These are phyloP conservation scores for Saussurea involucrata DNA, from an alignment of 129 eudicot genomes.

Conservation along the genomic window DNA sequence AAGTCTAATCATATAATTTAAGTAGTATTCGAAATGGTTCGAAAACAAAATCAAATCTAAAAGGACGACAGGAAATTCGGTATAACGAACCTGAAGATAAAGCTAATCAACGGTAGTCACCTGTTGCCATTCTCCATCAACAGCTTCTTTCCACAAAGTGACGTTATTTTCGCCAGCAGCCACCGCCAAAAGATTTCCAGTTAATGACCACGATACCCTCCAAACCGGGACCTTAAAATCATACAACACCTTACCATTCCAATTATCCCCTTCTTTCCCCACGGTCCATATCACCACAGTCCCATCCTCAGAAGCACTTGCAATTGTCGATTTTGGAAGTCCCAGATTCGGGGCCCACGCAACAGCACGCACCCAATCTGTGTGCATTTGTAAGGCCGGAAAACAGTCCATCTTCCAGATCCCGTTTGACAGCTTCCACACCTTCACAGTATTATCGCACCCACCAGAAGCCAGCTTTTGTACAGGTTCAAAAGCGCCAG, in stretches of 20 bases:
- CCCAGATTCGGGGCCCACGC: slow-evolving; percentile 85
- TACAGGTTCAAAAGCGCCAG: slow-evolving; percentile 49
- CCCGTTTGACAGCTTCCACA: slow-evolving; percentile 61
- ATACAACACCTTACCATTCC: slow-evolving; percentile 57
- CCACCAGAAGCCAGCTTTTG: slow-evolving; percentile 69
- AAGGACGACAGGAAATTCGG: background rate
- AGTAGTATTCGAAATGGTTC: background rate
- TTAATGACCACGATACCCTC: slow-evolving; percentile 75
- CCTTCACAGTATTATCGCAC: slow-evolving; percentile 63
- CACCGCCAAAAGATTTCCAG: slow-evolving; percentile 61
- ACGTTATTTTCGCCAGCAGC: slow-evolving; percentile 55
- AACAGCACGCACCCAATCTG: slow-evolving; percentile 70
- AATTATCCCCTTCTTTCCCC: slow-evolving; percentile 57
- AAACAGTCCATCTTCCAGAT: slow-evolving; percentile 68
- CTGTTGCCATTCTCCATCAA: slow-evolving; percentile 69
- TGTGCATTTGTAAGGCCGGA: slow-evolving; percentile 63
- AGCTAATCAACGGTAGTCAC: slow-evolving; percentile 55
- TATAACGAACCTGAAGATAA: background rate
- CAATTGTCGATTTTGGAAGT: slow-evolving; percentile 65
- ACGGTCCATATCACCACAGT: slow-evolving; percentile 62
- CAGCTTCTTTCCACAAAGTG: slow-evolving; percentile 73
- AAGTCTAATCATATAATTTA: background rate
- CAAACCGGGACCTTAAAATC: slow-evolving; percentile 61
- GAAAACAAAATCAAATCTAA: background rate
- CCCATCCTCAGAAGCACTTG: slow-evolving; percentile 66